Conservation (phyloP, 192 early-diverging fungal species). For the Spizellomyces punctatus region DNA sequence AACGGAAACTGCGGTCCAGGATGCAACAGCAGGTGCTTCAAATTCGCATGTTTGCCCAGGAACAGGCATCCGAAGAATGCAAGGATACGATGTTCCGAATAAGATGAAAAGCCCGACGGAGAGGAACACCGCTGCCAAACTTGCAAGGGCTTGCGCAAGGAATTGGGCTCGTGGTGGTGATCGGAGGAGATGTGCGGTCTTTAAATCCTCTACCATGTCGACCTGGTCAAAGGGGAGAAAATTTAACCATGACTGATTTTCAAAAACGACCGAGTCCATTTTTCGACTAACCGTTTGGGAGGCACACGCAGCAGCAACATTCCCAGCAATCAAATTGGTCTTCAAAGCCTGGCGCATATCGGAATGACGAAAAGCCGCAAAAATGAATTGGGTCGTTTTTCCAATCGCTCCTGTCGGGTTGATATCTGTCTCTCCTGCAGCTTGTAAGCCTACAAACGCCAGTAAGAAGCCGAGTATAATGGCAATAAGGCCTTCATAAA, state of each 20-base stretch:
- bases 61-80: slow-evolving; percentile 40
- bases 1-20: slow-evolving; percentile 40
- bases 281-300: slow-evolving; percentile 42
- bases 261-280: not conserved
- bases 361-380: slow-evolving; percentile 61
- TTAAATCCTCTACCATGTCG: slow-evolving; percentile 80
- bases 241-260: not conserved
- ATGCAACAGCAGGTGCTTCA: slow-evolving; percentile 40
- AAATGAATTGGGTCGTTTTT: slow-evolving; percentile 81
- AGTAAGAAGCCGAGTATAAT: slow-evolving; percentile 73
- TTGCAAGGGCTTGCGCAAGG: slow-evolving; percentile 78
- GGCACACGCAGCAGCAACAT: slow-evolving; percentile 74
- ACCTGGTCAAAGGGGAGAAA: slow-evolving; percentile 28
- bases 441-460: slow-evolving; percentile 76
- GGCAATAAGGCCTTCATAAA: slow-evolving; percentile 67
- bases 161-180: slow-evolving; percentile 84
- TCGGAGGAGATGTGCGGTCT: slow-evolving; percentile 79
- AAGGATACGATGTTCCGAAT: slow-evolving; percentile 68
- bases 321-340: slow-evolving; percentile 77
- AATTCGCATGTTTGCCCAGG: slow-evolving; percentile 46
- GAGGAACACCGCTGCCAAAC: slow-evolving; percentile 64
- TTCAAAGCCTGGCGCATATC: slow-evolving; percentile 44
- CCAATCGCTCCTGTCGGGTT: slow-evolving; percentile 82
- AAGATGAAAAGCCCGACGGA: slow-evolving; percentile 61
- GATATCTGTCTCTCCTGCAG: slow-evolving; percentile 81